Evolutionary conservation across 768 basidiomycete genomes (phyloP).

Genomic region (Boletus reticulatus): DNA sequence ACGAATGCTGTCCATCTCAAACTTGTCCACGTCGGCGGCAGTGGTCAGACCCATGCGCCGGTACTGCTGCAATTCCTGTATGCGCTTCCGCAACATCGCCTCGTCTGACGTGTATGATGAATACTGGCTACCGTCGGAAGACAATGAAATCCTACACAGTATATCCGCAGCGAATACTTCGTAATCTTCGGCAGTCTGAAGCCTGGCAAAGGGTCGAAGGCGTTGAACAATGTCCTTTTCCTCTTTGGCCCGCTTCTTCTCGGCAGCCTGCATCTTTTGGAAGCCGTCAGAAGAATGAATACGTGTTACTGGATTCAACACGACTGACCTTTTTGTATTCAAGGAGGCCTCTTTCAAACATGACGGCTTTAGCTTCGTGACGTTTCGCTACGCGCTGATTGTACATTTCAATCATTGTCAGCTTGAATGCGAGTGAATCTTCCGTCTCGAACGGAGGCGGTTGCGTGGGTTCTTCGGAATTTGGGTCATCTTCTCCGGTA

Average conservation of each 20-base stretch:
- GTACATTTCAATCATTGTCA: conserved; percentile 89
- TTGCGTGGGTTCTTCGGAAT: conserved; percentile 60
- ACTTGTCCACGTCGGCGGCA: conserved; percentile 87
- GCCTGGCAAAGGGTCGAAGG: conserved; percentile 83
- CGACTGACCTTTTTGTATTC: conserved; percentile 88
- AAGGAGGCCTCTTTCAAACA: conserved; percentile 88
- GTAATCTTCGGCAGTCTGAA: conserved; percentile 91
- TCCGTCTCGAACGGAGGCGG: conserved; percentile 81
- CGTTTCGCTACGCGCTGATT: conserved; percentile 84
- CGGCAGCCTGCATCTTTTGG: conserved; percentile 79
- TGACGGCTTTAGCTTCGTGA: conserved; percentile 78
- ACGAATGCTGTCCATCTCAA: conserved; percentile 70
- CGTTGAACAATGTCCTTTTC: conserved; percentile 90
- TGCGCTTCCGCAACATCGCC: conserved; percentile 79
- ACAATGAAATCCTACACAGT: conserved; percentile 60
- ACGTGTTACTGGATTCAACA: too few species aligned
- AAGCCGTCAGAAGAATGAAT: not conserved
- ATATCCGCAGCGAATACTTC: conserved; percentile 87
- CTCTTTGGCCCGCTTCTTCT: conserved; percentile 88
- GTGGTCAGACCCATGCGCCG: conserved; percentile 83
- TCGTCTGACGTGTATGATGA: conserved; percentile 59
- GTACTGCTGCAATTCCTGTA: conserved; percentile 89
- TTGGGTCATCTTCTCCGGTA: conserved; percentile 55
- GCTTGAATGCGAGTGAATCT: conserved; percentile 84
- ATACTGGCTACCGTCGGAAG: not conserved